These are phyloP conservation scores for Magnusiomyces suaveolens DNA, from an alignment of 1,139 yeast species.

Conservation along the genomic window DNA sequence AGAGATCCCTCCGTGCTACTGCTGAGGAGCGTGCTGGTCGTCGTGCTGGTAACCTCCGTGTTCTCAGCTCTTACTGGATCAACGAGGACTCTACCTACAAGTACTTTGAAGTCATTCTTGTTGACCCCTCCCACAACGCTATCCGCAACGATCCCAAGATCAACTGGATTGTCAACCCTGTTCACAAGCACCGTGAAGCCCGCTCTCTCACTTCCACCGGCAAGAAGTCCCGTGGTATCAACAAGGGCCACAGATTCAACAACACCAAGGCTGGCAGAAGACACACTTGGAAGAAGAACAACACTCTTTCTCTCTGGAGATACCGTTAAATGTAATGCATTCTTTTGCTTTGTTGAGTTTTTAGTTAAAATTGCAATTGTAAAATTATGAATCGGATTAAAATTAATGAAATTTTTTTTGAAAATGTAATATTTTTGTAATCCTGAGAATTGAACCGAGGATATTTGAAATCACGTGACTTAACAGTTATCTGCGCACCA, in stretches of 20 bases:
- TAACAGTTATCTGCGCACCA: no score
- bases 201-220: constrained; percentile 99
- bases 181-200: constrained; percentile 99
- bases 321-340: constrained; percentile 61
- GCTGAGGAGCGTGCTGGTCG: constrained; percentile 99
- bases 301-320: constrained; percentile 99
- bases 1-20: constrained; percentile 92
- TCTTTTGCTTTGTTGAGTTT: neutral
- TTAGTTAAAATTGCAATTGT: constrained; percentile 6
- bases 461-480: no score
- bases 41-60: constrained; percentile 98
- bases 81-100: constrained; percentile 99
- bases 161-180: constrained; percentile 99
- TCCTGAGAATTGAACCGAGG: no score
- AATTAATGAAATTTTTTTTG: no score
- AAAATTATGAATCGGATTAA: constrained; percentile 6
- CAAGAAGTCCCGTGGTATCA: constrained; percentile 99
- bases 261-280: constrained; percentile 96
- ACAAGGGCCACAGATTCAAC: constrained; percentile 99
- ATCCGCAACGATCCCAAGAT: constrained; percentile 97
- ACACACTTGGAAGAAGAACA: constrained; percentile 99
- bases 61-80: constrained; percentile 98
- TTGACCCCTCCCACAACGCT: constrained; percentile 97
- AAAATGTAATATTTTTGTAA: no score
- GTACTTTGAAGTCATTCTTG: constrained; percentile 94